These are phyloP conservation scores for Boletus mariae DNA, from an alignment of 1,284 basidiomycete species.

Conservation along the genomic window DNA sequence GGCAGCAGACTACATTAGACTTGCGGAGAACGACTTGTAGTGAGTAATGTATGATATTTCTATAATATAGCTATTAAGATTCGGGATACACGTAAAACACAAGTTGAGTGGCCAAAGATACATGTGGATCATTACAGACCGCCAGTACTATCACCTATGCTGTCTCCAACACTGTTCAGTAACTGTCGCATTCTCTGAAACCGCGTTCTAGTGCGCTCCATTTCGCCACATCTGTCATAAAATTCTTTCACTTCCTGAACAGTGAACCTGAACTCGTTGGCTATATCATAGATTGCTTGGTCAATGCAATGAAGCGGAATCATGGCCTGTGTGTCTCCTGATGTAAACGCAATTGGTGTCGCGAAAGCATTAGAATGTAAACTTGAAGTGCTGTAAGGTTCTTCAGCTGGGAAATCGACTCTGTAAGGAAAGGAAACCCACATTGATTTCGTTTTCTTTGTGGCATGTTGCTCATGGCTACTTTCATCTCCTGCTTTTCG, in stretches of 20 bases:
- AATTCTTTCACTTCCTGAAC: constrained; percentile 69
- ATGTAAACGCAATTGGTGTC: constrained; percentile 5
- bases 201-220: constrained; percentile 55
- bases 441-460: constrained; percentile 31
- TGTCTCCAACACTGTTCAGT: constrained; percentile 41
- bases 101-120: neutral
- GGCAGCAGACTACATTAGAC: constrained; percentile 59
- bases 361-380: constrained; percentile 3
- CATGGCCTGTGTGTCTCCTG: constrained; percentile 6
- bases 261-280: constrained; percentile 62
- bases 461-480: neutral
- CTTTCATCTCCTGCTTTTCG: constrained; percentile 43
- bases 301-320: constrained; percentile 55
- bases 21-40: constrained; percentile 33
- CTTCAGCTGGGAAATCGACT: neutral
- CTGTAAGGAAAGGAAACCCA: constrained; percentile 14
- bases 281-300: constrained; percentile 58
- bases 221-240: constrained; percentile 65
- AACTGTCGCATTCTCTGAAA: constrained; percentile 65
- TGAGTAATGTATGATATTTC: neutral
- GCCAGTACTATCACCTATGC: constrained; percentile 23
- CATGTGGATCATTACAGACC: constrained; percentile 11
- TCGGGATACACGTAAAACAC: neutral
- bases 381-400: constrained; percentile 3
- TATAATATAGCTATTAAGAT: neutral